Percentiles rank a stretch among this genome's conserved stretches.
Evolutionary conservation across 331 rosid genomes (phyloP).

Genomic region (Rhamnella rubrinervis): DNA sequence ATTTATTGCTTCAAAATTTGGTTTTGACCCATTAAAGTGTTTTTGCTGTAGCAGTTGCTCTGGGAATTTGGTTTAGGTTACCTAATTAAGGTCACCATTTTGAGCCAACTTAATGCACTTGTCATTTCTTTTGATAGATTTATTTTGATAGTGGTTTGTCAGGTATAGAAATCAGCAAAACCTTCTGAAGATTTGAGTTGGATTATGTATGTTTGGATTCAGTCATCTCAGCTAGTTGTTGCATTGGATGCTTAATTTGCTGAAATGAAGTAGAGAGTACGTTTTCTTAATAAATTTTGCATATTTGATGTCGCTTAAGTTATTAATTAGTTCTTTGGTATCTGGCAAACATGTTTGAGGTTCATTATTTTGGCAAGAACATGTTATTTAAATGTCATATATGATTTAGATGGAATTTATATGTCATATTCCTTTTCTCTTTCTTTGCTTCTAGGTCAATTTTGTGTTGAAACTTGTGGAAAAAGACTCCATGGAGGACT

Average conservation of each 20-base stretch:
- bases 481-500: no score
- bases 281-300: no score
- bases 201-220: neutral
- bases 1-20: conserved; percentile 32
- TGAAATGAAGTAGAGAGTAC: neutral
- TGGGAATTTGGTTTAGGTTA: conserved; percentile 52
- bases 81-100: conserved; percentile 55
- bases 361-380: no score
- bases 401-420: no score
- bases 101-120: conserved; percentile 60
- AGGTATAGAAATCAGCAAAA: neutral
- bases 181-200: neutral
- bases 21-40: conserved; percentile 43
- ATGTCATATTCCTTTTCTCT: no score
- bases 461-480: no score
- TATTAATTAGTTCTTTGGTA: no score
- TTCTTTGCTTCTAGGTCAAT: no score
- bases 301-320: no score
- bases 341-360: no score
- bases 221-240: neutral
- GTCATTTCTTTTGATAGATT: conserved; percentile 1
- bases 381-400: no score
- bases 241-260: neutral
- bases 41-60: conserved; percentile 42
- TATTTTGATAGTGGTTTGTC: conserved; percentile 1